Evolutionary conservation across 805 yeast genomes (phyloP).

Genomic region (Yamadazyma laniorum): DNA sequence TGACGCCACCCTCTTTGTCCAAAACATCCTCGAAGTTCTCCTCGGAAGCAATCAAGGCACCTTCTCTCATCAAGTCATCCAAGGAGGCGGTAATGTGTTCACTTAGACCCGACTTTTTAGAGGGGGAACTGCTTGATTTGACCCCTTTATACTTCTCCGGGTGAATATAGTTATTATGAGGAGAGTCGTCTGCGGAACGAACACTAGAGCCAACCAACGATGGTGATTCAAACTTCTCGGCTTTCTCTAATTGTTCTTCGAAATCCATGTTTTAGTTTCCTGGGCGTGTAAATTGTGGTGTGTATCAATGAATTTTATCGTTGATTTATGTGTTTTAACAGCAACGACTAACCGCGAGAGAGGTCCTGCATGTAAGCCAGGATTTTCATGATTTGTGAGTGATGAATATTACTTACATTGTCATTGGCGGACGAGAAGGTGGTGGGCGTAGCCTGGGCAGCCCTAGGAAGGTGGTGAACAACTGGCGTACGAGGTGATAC

Average conservation of each 20-base stretch:
- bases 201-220: conserved; percentile 55
- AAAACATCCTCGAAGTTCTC: conserved; percentile 52
- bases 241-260: conserved; percentile 53
- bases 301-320: background rate
- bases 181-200: conserved; percentile 46
- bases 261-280: conserved; percentile 42
- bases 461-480: too few species aligned
- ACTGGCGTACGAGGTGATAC: too few species aligned
- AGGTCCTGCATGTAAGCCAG: background rate
- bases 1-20: conserved; percentile 54
- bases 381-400: background rate
- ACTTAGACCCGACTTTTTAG: conserved; percentile 13
- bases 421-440: background rate
- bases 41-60: conserved; percentile 48
- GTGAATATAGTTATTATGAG: conserved; percentile 44
- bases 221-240: conserved; percentile 47
- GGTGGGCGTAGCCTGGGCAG: too few species aligned
- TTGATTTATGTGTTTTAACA: background rate
- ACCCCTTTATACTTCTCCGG: conserved; percentile 41
- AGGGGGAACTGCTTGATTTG: conserved; percentile 1
- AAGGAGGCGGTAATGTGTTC: conserved; percentile 47
- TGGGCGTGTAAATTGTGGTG: too few species aligned
- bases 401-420: background rate
- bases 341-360: too few species aligned
- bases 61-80: conserved; percentile 49